phyloP scores from a whole-genome alignment of 345 rosid genomes.

The Salix caprea region DNA sequence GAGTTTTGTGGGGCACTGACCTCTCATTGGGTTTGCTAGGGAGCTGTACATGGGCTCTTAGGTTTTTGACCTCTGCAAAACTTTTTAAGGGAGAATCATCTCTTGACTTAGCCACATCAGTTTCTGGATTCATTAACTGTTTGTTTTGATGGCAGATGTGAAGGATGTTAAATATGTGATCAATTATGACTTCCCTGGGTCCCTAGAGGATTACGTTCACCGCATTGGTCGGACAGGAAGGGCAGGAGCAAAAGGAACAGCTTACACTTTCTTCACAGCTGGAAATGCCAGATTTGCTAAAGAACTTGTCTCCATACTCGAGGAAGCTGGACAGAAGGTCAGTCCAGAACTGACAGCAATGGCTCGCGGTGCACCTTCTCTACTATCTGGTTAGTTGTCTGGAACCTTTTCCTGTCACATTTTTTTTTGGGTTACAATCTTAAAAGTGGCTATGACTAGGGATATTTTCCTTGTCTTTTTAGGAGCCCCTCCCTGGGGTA shows the following conservation, averaged over 20 bases:
- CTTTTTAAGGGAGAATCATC: neutral
- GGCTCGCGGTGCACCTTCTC: constrained; percentile 95
- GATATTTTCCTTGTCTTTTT: no score
- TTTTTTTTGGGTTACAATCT: no score
- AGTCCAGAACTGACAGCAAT: constrained; percentile 81
- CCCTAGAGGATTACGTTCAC: constrained; percentile 97
- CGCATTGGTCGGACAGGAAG: constrained; percentile 98
- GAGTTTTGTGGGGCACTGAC: neutral
- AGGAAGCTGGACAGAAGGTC: constrained; percentile 98
- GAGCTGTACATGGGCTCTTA: neutral
- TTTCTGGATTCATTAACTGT: neutral
- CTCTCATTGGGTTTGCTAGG: neutral
- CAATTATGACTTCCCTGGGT: constrained; percentile 98
- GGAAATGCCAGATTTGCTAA: constrained; percentile 95
- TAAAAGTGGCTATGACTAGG: no score
- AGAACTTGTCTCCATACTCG: constrained; percentile 76
- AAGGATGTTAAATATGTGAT: constrained; percentile 93
- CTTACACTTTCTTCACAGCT: constrained; percentile 93
- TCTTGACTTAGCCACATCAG: neutral
- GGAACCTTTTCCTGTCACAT: neutral
- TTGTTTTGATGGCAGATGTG: constrained; percentile 60
- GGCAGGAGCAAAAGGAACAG: constrained; percentile 99
- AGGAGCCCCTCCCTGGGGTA: no score
- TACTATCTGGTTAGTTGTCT: constrained; percentile 64
- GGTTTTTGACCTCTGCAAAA: neutral